Conservation (phyloP, 2,329 filamentous ascomycete species). For the Arthrobotrys sphaeroides region DNA sequence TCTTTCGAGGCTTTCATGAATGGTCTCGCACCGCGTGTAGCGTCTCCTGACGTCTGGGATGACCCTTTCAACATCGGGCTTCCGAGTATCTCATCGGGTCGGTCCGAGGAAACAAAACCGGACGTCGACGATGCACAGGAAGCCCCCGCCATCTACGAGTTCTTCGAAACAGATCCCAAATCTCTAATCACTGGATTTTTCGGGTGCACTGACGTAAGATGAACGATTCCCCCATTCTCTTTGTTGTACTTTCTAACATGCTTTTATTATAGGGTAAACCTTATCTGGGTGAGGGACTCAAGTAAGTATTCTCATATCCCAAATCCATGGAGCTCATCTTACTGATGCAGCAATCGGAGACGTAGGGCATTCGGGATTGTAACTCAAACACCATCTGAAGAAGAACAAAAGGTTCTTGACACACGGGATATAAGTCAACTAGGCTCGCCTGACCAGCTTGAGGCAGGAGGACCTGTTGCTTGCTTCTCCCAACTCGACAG, state of each 20-base stretch:
- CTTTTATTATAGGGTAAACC: slow-evolving; percentile 32
- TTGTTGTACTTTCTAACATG: background rate
- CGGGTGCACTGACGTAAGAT: slow-evolving; percentile 46
- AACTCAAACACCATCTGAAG: slow-evolving; percentile 42
- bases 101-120: slow-evolving; percentile 21
- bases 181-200: slow-evolving; percentile 46
- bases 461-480: slow-evolving; percentile 33
- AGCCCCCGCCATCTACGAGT: slow-evolving; percentile 26
- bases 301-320: slow-evolving; percentile 35
- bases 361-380: slow-evolving; percentile 50
- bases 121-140: slow-evolving; percentile 26
- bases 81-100: background rate
- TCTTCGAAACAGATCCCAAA: slow-evolving; percentile 33
- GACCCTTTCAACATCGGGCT: slow-evolving; percentile 15
- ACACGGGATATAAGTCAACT: background rate
- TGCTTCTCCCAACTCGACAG: slow-evolving; percentile 48
- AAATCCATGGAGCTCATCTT: slow-evolving; percentile 7
- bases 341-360: slow-evolving; percentile 49
- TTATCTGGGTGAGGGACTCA: slow-evolving; percentile 47
- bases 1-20: slow-evolving; percentile 21
- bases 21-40: background rate
- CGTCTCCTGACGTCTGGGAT: slow-evolving; percentile 33
- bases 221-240: background rate
- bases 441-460: slow-evolving; percentile 17
- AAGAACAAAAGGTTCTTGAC: slow-evolving; percentile 20